Evolutionary conservation across 1,284 basidiomycete species (phyloP), one percentile per base, ranked within the genome.

Genomic region (Ustilago vetiveriae): DNA sequence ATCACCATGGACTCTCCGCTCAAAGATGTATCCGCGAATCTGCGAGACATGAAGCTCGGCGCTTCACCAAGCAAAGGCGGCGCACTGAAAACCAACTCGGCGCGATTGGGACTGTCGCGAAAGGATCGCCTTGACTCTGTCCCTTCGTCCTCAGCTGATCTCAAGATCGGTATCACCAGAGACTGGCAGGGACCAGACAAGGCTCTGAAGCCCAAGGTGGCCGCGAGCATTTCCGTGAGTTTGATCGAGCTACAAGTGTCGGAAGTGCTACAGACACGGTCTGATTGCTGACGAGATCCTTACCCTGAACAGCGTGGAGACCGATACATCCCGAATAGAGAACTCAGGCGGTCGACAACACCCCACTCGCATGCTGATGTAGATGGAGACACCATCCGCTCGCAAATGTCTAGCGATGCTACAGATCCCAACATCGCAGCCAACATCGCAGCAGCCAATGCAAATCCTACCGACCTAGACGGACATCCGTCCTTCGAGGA

Each of bases 311-410:
- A 74, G 69, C 76, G 79, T 9, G 78, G 76, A 11, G 79, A 81
- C 38, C 68, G 79, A 17, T 81, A 75, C 55, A 80, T 81, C 23
- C 74, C 79, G 2, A 75, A 76, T 29, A 66, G 77, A 30, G 77
- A 79, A 40, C 64, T 77, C n/a, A 59, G 64, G 26, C 59, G 73
- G 35, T 49, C 59, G 3, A 53, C 58, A 1, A 70, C 55, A 8
- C 48, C 71, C 3, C 62, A 66, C n/a, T 19, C 65, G 23, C 59
- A 63, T 23, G 63, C 73, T 0, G 71, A 75, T 33, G 47, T 53
- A 16, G 76, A 71, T 14, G 77, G 74, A 11, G 76, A 81, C 24
- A 65, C 67, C 7, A 67, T 75, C 16, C 59, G 57, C 11, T 62
- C 71, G 11, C 54, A 63, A 27, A 30, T 66, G 37, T 54, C 58